Evolutionary conservation across 345 rosid species (phyloP), one percentile per base, ranked within the genome.

Genomic region (Arabidopsis suecica): DNA sequence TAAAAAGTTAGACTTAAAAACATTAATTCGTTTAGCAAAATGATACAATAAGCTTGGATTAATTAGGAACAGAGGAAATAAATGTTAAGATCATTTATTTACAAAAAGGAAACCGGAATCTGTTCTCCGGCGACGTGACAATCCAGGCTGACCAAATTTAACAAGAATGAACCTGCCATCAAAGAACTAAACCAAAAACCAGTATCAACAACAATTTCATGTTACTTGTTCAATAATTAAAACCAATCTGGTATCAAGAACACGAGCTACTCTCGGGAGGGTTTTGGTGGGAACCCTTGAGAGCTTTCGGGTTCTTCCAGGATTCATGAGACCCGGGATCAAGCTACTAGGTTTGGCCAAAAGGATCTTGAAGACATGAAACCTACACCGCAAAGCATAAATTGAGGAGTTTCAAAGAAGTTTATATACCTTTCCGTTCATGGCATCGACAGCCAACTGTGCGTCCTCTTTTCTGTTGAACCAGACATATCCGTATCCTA

Each of bases 401-500:
- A 49, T 2, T 22, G 11, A 68, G 10, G 11, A 68, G 10, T 60
- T 40, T 44, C 8, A 8, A 48, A 68, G 16, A 41, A 42, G 67
- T 2, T 57, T 53, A 9, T 37, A n/a, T 77, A 83, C 94, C 87
- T 89, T 81, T 49, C 91, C 89, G 59, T 82, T 79, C 91, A 87
- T 85, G 71, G 77, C 82, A 48, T 84, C 79, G 18, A 75, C 86
- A 34, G 89, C 87, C 65, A 78, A 23, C 56, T 79, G 65, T 3
- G 86, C 88, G 44, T 83, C 83, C 33, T 84, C 84, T 42, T 71
- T 76, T 4, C 53, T 80, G 28, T 69, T 50, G 55, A 75, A 84
- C 91, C 91, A 87, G 22, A 87, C 84, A 76, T 80, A 87, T 9
- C 83, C 94, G 68, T 73, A 85, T 53, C 89, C 94, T 58, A 79